Evolutionary conservation across 2,329 filamentous ascomycete species (phyloP).

Genomic region (Endoconidiophora polonica): DNA sequence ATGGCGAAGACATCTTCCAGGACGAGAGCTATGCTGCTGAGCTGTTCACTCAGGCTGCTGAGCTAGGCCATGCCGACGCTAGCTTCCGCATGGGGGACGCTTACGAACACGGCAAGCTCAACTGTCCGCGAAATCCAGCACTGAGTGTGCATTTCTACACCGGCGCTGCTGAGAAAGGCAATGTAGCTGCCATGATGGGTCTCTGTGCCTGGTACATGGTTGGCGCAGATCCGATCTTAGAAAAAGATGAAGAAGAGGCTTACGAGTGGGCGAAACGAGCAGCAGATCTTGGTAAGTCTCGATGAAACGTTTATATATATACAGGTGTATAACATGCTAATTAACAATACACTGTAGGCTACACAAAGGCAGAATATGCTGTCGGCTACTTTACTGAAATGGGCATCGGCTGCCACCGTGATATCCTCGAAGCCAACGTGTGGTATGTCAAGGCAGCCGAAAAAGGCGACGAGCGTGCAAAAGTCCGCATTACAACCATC

Average conservation of each 20-base stretch:
- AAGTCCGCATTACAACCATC: conserved; percentile 72
- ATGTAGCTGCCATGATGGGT: conserved; percentile 89
- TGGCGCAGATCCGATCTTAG: conserved; percentile 76
- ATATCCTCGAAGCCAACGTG: conserved; percentile 91
- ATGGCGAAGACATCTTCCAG: conserved; percentile 82
- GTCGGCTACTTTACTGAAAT: conserved; percentile 96
- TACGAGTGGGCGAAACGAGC: conserved; percentile 90
- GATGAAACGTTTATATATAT: not conserved
- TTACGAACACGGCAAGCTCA: conserved; percentile 80
- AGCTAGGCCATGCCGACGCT: conserved; percentile 75
- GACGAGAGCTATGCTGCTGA: conserved; percentile 85
- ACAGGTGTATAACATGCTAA: not conserved
- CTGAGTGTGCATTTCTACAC: conserved; percentile 97
- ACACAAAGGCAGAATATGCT: conserved; percentile 71
- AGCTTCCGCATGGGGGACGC: conserved; percentile 85
- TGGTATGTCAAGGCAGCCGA: conserved; percentile 97
- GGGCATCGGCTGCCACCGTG: conserved; percentile 87
- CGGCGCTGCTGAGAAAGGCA: conserved; percentile 67
- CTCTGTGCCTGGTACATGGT: conserved; percentile 98
- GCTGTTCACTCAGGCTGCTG: conserved; percentile 84
- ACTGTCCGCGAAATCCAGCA: conserved; percentile 78
- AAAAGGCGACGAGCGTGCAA: conserved; percentile 76
- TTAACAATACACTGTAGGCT: conserved; percentile 28
- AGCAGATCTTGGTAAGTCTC: conserved; percentile 60
- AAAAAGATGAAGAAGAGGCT: conserved; percentile 89